Percentiles rank a stretch among this genome's conserved stretches.
Conservation (phyloP, 345 rosid species). For the Citrus unshiu region DNA sequence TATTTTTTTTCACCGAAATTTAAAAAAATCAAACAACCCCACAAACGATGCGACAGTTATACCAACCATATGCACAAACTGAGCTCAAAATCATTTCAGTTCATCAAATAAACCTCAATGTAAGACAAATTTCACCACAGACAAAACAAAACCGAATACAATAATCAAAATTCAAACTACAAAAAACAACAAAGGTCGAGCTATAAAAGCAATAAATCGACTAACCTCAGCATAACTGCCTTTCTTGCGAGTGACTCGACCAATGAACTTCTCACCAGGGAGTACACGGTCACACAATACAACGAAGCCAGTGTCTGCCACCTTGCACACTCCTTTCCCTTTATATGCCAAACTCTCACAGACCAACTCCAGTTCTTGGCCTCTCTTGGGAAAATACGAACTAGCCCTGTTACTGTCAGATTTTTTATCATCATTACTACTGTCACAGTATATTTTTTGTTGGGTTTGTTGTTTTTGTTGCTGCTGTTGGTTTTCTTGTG, state of each 20-base stretch:
- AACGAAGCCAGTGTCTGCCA: constrained; percentile 73
- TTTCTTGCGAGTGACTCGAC: constrained; percentile 78
- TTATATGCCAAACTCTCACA: constrained; percentile 90
- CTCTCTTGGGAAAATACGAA: constrained; percentile 72
- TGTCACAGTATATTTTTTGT: background rate
- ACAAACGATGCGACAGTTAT: background rate
- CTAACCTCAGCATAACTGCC: constrained; percentile 84
- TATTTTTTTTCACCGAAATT: background rate
- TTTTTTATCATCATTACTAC: background rate
- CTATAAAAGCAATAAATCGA: background rate
- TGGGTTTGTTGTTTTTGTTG: constrained; percentile 4
- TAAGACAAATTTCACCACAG: background rate
- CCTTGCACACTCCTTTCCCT: constrained; percentile 85
- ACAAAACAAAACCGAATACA: background rate
- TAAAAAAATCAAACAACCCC: background rate
- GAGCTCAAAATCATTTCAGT: background rate
- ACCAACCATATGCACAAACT: background rate
- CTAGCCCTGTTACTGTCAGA: constrained; percentile 8
- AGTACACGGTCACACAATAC: constrained; percentile 88
- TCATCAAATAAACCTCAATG: background rate
- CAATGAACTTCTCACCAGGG: constrained; percentile 87
- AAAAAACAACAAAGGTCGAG: background rate
- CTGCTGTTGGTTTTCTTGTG: constrained; percentile 3
- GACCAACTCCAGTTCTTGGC: constrained; percentile 73
- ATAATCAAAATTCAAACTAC: background rate